phyloP scores from a whole-genome alignment of 768 basidiomycete species.

The Trametes meyenii region DNA sequence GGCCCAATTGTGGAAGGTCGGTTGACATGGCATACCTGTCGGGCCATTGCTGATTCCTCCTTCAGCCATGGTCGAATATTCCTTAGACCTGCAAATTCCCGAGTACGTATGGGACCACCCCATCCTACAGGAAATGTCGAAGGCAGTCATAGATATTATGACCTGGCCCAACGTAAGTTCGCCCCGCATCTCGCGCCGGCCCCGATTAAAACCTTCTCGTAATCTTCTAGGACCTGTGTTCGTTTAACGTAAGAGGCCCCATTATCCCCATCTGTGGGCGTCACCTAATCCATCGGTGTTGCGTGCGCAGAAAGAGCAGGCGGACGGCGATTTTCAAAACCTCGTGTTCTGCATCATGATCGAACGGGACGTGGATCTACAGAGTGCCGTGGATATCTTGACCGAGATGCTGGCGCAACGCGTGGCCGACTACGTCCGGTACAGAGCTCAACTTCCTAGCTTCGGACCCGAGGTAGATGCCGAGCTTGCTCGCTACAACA shows the following conservation, averaged over 20 bases:
- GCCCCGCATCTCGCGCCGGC: slow-evolving; percentile 1
- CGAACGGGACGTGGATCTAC: slow-evolving; percentile 37
- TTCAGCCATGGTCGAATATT: slow-evolving; percentile 41
- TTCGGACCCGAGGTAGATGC: slow-evolving; percentile 39
- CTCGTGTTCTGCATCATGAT: slow-evolving; percentile 44
- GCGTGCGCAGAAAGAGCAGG: slow-evolving; percentile 39
- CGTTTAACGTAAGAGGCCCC: slow-evolving; percentile 18
- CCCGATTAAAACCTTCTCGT: slow-evolving; percentile 35
- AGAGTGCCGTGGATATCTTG: slow-evolving; percentile 39
- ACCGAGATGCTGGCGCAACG: slow-evolving; percentile 42
- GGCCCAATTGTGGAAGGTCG: slow-evolving; percentile 43
- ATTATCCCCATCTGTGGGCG: slow-evolving; percentile 11
- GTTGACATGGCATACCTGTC: neutral
- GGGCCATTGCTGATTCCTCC: neutral
- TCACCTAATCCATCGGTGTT: neutral
- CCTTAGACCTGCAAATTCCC: slow-evolving; percentile 41
- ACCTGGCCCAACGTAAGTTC: slow-evolving; percentile 44
- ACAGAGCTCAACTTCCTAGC: slow-evolving; percentile 40
- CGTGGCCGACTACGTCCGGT: slow-evolving; percentile 36
- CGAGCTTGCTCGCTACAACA: slow-evolving; percentile 38
- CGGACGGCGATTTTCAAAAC: slow-evolving; percentile 45
- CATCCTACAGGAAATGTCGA: slow-evolving; percentile 40
- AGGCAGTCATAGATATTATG: slow-evolving; percentile 45
- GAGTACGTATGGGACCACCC: slow-evolving; percentile 40
- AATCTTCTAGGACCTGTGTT: slow-evolving; percentile 29